Percentiles rank a stretch among this genome's conserved stretches.
Evolutionary conservation across 2,329 filamentous ascomycete genomes (phyloP).

Genomic region (Neocucurbitaria cava): DNA sequence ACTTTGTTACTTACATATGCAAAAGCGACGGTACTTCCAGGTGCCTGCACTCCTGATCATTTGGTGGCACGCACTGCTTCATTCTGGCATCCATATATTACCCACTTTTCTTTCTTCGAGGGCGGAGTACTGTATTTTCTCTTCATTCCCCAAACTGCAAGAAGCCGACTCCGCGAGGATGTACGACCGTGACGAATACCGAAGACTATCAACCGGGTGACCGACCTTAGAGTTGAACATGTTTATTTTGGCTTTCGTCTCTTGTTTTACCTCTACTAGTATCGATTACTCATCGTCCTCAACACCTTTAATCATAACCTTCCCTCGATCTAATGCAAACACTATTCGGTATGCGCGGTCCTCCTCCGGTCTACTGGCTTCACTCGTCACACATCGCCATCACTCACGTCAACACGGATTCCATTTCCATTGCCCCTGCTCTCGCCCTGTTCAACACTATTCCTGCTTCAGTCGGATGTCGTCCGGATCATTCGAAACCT

Average conservation of each 20-base stretch:
- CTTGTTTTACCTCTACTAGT: conserved; percentile 15
- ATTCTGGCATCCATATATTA: conserved; percentile 26
- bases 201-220: conserved; percentile 50
- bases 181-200: conserved; percentile 47
- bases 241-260: conserved; percentile 32
- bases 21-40: conserved; percentile 33
- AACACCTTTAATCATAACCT: conserved; percentile 28
- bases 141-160: conserved; percentile 31
- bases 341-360: conserved; percentile 46
- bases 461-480: not conserved
- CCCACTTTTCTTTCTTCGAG: conserved; percentile 16
- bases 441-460: not conserved
- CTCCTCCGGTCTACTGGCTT: conserved; percentile 13
- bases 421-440: not conserved
- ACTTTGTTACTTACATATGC: conserved; percentile 36
- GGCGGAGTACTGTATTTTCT: conserved; percentile 31
- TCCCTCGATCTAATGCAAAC: conserved; percentile 21
- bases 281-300: conserved; percentile 9
- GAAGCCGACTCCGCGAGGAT: conserved; percentile 36
- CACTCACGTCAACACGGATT: not conserved
- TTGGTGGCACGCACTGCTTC: conserved; percentile 26
- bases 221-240: conserved; percentile 49
- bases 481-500: not conserved
- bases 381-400: not conserved
- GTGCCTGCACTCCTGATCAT: conserved; percentile 21